Evolutionary conservation across 768 basidiomycete species (phyloP).

Genomic region (Strobilomyces dryophilus): DNA sequence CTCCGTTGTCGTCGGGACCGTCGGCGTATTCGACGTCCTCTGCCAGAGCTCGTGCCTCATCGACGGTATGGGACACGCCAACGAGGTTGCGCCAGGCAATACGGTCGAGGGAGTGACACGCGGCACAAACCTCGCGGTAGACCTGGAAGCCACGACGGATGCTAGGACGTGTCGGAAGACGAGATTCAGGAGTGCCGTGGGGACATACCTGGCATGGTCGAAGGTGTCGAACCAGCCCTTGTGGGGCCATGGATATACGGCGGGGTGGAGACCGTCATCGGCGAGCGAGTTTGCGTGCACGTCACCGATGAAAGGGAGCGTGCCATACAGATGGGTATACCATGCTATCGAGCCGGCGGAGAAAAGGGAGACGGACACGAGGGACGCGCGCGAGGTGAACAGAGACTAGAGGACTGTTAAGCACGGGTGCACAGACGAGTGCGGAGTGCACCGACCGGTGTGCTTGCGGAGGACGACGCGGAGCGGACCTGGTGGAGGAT

Average conservation of each 20-base stretch:
- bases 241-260: slow-evolving; percentile 88
- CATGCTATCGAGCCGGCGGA: slow-evolving; percentile 90
- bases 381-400: slow-evolving; percentile 65
- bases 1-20: slow-evolving; percentile 89
- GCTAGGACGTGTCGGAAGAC: slow-evolving; percentile 38
- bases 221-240: slow-evolving; percentile 85
- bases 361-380: slow-evolving; percentile 70
- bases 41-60: slow-evolving; percentile 86
- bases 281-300: slow-evolving; percentile 90
- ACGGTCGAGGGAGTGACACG: slow-evolving; percentile 98
- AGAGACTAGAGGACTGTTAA: slow-evolving; percentile 44
- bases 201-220: slow-evolving; percentile 88
- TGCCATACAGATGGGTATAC: slow-evolving; percentile 94
- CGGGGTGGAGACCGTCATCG: slow-evolving; percentile 92
- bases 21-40: slow-evolving; percentile 97
- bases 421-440: neutral
- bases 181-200: slow-evolving; percentile 10
- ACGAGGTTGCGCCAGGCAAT: slow-evolving; percentile 99
- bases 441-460: slow-evolving; percentile 50
- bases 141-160: slow-evolving; percentile 96
- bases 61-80: slow-evolving; percentile 93
- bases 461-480: slow-evolving; percentile 58
- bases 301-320: slow-evolving; percentile 84
- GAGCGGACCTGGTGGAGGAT: slow-evolving; percentile 55
- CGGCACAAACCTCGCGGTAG: slow-evolving; percentile 98